Evolutionary conservation across 768 basidiomycete species (phyloP).

Genomic region (Suillus paluster): DNA sequence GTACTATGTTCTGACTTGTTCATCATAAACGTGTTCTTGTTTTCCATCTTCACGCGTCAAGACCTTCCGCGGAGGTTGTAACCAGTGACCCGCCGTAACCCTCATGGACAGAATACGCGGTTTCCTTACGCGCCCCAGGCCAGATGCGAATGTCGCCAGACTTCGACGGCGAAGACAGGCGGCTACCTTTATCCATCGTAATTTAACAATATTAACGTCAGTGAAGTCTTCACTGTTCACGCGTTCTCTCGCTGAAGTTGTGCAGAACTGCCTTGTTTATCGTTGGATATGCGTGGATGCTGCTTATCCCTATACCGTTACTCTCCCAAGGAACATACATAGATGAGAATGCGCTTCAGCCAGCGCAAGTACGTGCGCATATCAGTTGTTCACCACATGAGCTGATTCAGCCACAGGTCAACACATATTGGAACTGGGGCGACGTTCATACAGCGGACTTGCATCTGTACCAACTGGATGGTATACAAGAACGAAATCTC

Average conservation of each 20-base stretch:
- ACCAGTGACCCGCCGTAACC: not conserved
- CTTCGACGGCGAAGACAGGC: conserved; percentile 50
- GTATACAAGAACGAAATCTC: conserved; percentile 61
- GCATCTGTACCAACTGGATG: conserved; percentile 75
- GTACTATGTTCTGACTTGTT: not conserved
- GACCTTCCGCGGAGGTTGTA: not conserved
- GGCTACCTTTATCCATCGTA: conserved; percentile 35
- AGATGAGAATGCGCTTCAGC: conserved; percentile 96
- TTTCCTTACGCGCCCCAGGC: conserved; percentile 22
- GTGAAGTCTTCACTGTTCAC: conserved; percentile 9
- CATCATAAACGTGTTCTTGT: not conserved
- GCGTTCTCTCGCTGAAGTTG: conserved; percentile 14
- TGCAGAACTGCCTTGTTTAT: conserved; percentile 60
- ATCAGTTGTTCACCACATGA: not conserved
- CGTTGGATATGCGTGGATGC: conserved; percentile 82
- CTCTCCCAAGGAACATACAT: conserved; percentile 78
- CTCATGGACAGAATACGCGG: conserved; percentile 28
- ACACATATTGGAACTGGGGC: conserved; percentile 89
- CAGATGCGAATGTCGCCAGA: conserved; percentile 42
- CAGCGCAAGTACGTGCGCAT: conserved; percentile 69
- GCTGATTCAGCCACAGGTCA: conserved; percentile 61
- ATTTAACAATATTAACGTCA: conserved; percentile 37
- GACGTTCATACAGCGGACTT: conserved; percentile 87
- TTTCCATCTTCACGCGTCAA: conserved; percentile 5
- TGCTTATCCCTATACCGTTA: conserved; percentile 68